phyloP scores from a whole-genome alignment of 2,329 filamentous ascomycete genomes.

The Pseudogymnoascus sp. region DNA sequence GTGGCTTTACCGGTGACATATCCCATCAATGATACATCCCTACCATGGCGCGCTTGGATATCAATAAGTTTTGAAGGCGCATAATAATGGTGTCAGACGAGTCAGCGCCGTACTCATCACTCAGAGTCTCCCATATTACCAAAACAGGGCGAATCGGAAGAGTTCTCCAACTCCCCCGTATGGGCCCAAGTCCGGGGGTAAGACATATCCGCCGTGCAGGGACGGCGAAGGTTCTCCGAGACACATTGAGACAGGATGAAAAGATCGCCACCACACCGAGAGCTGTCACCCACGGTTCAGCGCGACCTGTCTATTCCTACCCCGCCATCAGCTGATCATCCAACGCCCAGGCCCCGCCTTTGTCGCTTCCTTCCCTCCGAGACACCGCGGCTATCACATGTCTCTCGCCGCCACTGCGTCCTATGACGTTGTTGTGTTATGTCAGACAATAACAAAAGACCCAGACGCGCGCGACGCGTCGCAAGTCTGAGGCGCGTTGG shows the following conservation, averaged over 20 bases:
- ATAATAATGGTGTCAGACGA: conserved; percentile 7
- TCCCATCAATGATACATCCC: neutral
- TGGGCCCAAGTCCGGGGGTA: neutral
- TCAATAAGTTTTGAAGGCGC: neutral
- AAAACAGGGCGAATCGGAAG: neutral
- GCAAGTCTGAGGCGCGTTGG: neutral
- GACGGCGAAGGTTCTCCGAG: neutral
- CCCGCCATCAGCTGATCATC: neutral
- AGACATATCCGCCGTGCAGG: conserved; percentile 4
- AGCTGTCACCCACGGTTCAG: neutral
- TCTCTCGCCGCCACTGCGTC: neutral
- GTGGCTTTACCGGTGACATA: neutral
- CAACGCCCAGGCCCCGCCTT: neutral
- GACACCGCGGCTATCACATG: conserved; percentile 4
- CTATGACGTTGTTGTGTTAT: neutral
- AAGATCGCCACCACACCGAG: neutral
- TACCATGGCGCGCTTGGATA: neutral
- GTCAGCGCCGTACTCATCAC: neutral
- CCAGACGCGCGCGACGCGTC: neutral
- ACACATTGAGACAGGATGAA: conserved; percentile 1
- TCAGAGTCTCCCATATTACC: neutral
- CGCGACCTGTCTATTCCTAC: neutral
- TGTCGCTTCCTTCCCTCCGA: neutral
- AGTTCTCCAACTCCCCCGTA: neutral
- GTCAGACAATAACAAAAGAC: neutral